Base-by-base conservation (phyloP, 1,284 basidiomycete species). In the Moesziomyces antarcticus region DNA sequence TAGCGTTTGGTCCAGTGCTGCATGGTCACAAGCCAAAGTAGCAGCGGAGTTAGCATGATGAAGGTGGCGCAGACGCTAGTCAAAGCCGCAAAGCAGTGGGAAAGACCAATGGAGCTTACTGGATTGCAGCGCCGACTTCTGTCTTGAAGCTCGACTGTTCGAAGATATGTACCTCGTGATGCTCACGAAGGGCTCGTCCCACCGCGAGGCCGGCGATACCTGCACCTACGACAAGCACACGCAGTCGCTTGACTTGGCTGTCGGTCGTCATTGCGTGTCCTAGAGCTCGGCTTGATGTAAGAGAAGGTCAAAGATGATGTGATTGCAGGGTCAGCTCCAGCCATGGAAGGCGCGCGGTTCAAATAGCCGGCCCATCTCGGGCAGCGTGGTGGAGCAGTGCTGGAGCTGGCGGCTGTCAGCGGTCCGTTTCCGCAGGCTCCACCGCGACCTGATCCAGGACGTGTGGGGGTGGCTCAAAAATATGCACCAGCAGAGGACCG, bases 361-460 rank as follows among this genome's bases (percentile, higher is more conserved):
- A 40, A 40, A 40, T 40, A 40, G 37, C 14, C 14, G 37, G 37
- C 18, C 37, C 6, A 11, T 40, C 18, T 35, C 11, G 30, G 30
- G 30, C 30, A 33, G 30, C 30, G 10, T 11, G 30, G 30, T 33
- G 30, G 30, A 33, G 30, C 30, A 3, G 10, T 33, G 10, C 30
- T 10, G 2, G 30, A 33, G 30, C 25, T 8, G 8, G 8, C 25
- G 25, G 25, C 25, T 7, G 37, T 40, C 37, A 40, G 37, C 37
- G 14, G 37, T 69, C 91, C 10, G 18, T 21, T 8, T 40, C 37
- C 37, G 37, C 37, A 18, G 5, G 37, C 37, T 40, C 37, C 37
- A 40, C 37, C 37, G 14, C 37, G 18, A 18, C 37, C 37, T 40
- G 16, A 18, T 6, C 18, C 37, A 16, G 16, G 14, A 16, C 16